Evolutionary conservation across 352 stramenopile genomes (phyloP).

Genomic region (Phytophthora hybrid): DNA sequence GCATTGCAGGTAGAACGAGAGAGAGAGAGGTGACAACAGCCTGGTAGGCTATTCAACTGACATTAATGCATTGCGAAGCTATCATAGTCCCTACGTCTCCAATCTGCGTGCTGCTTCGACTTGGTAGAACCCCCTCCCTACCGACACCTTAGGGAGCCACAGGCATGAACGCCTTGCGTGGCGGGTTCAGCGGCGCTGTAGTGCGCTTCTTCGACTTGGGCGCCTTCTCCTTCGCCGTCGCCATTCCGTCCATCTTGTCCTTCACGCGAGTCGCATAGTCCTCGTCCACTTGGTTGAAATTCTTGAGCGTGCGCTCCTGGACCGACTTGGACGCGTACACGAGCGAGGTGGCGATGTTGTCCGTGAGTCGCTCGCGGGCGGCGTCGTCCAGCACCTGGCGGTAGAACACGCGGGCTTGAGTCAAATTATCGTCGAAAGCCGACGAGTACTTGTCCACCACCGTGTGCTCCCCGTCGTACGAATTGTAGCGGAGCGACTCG

Average conservation of each 20-base stretch:
- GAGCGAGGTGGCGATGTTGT: constrained; percentile 80
- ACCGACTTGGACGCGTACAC: constrained; percentile 50
- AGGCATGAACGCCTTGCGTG: constrained; percentile 43
- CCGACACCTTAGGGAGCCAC: constrained; percentile 34
- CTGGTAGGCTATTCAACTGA: too few relatives aligned
- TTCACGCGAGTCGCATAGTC: constrained; percentile 45
- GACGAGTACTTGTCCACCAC: constrained; percentile 65
- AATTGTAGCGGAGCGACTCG: constrained; percentile 28
- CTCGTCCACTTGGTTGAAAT: constrained; percentile 45
- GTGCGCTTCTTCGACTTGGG: constrained; percentile 41
- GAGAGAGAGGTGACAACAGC: too few relatives aligned
- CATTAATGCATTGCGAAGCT: constrained; percentile 4
- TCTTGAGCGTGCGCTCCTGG: constrained; percentile 42
- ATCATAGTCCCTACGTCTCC: background rate
- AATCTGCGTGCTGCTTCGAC: constrained; percentile 14
- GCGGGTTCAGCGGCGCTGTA: constrained; percentile 40
- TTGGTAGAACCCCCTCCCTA: background rate
- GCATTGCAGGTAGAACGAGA: too few relatives aligned
- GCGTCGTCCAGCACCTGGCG: constrained; percentile 67
- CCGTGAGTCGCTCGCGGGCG: constrained; percentile 64
- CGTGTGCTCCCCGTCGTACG: constrained; percentile 36
- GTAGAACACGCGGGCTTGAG: constrained; percentile 75
- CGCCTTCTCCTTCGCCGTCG: constrained; percentile 29
- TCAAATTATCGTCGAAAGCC: constrained; percentile 80
- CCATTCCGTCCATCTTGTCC: constrained; percentile 50